phyloP scores from a whole-genome alignment of 2,329 filamentous ascomycete genomes.

The Colletotrichum tamarilloi region DNA sequence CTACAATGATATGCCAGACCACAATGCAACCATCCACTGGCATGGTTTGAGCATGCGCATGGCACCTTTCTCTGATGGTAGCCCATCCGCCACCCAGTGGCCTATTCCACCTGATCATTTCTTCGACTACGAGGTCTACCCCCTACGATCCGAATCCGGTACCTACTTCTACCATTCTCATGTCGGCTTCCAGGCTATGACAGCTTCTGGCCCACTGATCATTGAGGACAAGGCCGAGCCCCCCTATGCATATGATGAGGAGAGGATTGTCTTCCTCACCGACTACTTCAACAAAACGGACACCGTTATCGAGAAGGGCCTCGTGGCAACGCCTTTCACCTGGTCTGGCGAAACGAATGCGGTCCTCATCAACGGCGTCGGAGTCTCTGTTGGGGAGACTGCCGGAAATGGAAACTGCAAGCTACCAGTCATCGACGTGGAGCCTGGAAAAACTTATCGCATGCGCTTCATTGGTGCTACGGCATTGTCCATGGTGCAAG shows the following conservation, averaged over 20 bases:
- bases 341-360: conserved; percentile 71
- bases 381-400: conserved; percentile 38
- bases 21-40: conserved; percentile 73
- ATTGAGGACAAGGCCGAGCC: conserved; percentile 60
- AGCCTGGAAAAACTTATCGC: conserved; percentile 70
- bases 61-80: conserved; percentile 73
- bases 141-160: conserved; percentile 63
- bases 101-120: conserved; percentile 70
- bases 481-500: conserved; percentile 63
- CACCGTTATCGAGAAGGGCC: conserved; percentile 58
- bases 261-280: conserved; percentile 64
- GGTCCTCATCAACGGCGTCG: conserved; percentile 68
- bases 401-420: conserved; percentile 46
- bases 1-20: conserved; percentile 64
- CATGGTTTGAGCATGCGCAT: conserved; percentile 71
- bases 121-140: conserved; percentile 75
- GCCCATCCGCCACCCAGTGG: conserved; percentile 71
- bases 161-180: conserved; percentile 79
- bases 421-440: conserved; percentile 65
- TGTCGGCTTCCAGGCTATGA: conserved; percentile 70
- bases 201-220: conserved; percentile 67
- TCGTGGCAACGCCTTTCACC: conserved; percentile 59
- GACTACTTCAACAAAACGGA: conserved; percentile 70
- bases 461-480: conserved; percentile 69
- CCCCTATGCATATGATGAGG: conserved; percentile 72